Evolutionary conservation across 1,139 yeast species (phyloP), one percentile per base, ranked within the genome.

Genomic region (Suhomyces kunorum): DNA sequence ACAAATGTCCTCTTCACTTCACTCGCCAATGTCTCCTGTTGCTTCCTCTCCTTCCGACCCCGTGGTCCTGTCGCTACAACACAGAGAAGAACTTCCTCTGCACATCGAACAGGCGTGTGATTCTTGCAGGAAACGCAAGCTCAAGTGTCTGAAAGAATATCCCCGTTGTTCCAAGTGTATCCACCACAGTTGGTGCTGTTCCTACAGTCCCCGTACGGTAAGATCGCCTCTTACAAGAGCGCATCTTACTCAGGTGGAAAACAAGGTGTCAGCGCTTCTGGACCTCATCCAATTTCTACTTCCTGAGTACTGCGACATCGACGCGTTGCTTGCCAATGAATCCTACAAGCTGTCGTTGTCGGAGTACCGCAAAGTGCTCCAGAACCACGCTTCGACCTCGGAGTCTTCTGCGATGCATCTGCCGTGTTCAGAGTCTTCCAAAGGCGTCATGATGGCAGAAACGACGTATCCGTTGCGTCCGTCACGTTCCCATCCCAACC

Each of bases 151-250:
- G 32, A 78, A 78, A 58, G 88, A 83, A 49, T 71, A 64, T 28
- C 96, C 96, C 5, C 77, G 78, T 49, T 87, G 96, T 57, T 69
- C 83, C 34, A 87, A 87, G 57, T 87, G 96, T 63, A 63, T 73
- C 13, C 80, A 77, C 41, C 88, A 86, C 56, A 71, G 74, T 30
- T 83, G 95, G 85, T 74, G 76, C 34, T 87, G 96, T 61, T 66
- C 78, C 4, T 87, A 87, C 59, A 80, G 87, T 19, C 96, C 96
- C 11, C 70, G 86, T 46, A 76, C 84, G 2, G 83, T 84, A 23
- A 67, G 96, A 44, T 81, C 90, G 6, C 96, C 96, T 0, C 66
- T 87, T 45, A 87, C 96, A 0, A 69, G 96, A 51, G 88, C 85
- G 14, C 85, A 84, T 64, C 67, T 87, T 48, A 87, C 95, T 8